Evolutionary conservation across 78 protist species (phyloP).

Genomic region (Emiliania huxleyi): DNA sequence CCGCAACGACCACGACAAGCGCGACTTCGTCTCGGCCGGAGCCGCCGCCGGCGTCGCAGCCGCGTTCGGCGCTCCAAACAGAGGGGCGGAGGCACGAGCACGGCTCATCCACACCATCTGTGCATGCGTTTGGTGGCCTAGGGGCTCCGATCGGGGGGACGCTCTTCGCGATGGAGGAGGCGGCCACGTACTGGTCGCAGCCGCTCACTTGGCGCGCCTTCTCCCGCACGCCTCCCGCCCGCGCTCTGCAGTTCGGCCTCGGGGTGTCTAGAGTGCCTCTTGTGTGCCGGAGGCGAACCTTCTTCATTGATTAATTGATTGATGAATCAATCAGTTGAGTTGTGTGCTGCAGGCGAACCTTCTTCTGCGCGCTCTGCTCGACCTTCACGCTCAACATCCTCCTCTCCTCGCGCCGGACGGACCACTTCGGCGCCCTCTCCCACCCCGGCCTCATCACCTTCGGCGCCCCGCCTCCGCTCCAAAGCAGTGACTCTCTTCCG

Average conservation of each 20-base stretch:
- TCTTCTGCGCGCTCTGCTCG: constrained; percentile 61
- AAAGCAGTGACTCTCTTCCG: too few species aligned
- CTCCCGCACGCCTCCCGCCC: too few species aligned
- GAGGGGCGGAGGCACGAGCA: too few species aligned
- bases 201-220: constrained; percentile 88
- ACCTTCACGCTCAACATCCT: constrained; percentile 73
- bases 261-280: too few species aligned
- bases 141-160: constrained; percentile 96
- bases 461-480: too few species aligned
- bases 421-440: constrained; percentile 40
- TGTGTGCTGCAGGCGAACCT: too few species aligned
- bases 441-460: constrained; percentile 73
- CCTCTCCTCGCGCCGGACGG: neutral
- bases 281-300: too few species aligned
- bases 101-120: too few species aligned
- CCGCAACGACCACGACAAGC: constrained; percentile 76
- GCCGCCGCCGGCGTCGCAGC: constrained; percentile 94
- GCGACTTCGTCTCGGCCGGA: constrained; percentile 83
- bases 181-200: constrained; percentile 71
- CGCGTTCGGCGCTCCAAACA: constrained; percentile 93
- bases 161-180: constrained; percentile 87
- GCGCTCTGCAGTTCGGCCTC: too few species aligned
- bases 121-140: too few species aligned
- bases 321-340: too few species aligned
- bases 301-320: too few species aligned